phyloP scores from a whole-genome alignment of 345 rosid genomes.

The Populus tremula region DNA sequence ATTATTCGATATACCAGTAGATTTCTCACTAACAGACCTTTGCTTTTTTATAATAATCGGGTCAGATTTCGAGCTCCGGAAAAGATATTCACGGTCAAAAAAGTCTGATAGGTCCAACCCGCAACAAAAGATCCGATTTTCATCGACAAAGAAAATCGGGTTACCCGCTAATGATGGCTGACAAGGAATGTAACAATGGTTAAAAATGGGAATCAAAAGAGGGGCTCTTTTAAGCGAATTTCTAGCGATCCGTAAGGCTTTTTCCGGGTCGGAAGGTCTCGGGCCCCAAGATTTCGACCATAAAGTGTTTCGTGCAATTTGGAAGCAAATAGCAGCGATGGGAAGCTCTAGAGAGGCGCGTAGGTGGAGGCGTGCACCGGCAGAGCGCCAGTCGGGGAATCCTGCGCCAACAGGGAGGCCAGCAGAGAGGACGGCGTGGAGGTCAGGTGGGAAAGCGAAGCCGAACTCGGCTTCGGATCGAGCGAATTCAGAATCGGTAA shows the following conservation, averaged over 20 bases:
- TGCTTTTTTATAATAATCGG: slow-evolving; percentile 51
- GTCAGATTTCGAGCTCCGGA: slow-evolving; percentile 46
- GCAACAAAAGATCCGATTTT: slow-evolving; percentile 82
- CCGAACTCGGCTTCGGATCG: slow-evolving; percentile 88
- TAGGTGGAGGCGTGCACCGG: slow-evolving; percentile 72
- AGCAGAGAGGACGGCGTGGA: slow-evolving; percentile 76
- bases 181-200: slow-evolving; percentile 91
- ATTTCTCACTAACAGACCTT: slow-evolving; percentile 59
- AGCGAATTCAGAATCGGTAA: slow-evolving; percentile 80
- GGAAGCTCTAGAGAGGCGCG: slow-evolving; percentile 84
- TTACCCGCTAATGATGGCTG: slow-evolving; percentile 86
- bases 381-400: slow-evolving; percentile 92
- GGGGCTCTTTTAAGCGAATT: slow-evolving; percentile 87
- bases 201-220: slow-evolving; percentile 79
- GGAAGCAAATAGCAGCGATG: slow-evolving; percentile 81
- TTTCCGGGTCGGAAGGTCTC: slow-evolving; percentile 79
- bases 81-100: slow-evolving; percentile 76
- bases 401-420: slow-evolving; percentile 87
- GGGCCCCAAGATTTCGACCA: slow-evolving; percentile 96
- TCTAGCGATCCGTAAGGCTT: slow-evolving; percentile 75
- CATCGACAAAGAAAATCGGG: slow-evolving; percentile 92
- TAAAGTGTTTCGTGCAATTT: slow-evolving; percentile 75
- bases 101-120: slow-evolving; percentile 91
- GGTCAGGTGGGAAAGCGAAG: slow-evolving; percentile 91
- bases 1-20: slow-evolving; percentile 51